A percentile compares a stretch with the other conserved stretches of the same genome.
phyloP scores from a whole-genome alignment of 768 basidiomycete genomes.

The Macrocybe gigantea region DNA sequence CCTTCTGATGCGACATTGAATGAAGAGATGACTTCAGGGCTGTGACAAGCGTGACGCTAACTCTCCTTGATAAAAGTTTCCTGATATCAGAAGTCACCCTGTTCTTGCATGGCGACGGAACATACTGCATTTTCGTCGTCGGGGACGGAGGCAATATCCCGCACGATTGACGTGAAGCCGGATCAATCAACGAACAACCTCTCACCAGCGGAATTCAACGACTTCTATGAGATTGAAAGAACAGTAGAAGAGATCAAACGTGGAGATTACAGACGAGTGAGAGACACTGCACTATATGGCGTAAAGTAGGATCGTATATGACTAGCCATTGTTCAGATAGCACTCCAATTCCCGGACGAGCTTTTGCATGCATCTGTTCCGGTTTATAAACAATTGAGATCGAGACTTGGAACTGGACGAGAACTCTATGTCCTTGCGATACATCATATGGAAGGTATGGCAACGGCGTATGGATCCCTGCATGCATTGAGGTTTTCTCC shows the following conservation, averaged over 20 bases:
- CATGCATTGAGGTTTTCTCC: constrained; percentile 6
- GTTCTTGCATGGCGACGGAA: constrained; percentile 13
- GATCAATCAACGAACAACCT: constrained; percentile 28
- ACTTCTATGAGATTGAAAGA: constrained; percentile 71
- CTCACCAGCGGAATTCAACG: constrained; percentile 39
- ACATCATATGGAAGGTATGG: constrained; percentile 93
- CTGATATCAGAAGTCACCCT: too few species aligned
- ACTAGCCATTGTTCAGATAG: constrained; percentile 43
- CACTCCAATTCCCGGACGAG: constrained; percentile 95
- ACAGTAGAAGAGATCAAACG: constrained; percentile 56
- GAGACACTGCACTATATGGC: constrained; percentile 11
- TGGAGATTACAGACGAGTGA: constrained; percentile 67
- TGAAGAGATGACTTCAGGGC: too few species aligned
- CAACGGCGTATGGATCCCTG: constrained; percentile 9
- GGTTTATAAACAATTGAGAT: constrained; percentile 66
- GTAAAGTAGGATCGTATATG: neutral
- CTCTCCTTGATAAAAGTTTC: too few species aligned
- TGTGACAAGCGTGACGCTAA: too few species aligned
- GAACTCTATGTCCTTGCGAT: constrained; percentile 63
- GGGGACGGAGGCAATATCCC: constrained; percentile 59
- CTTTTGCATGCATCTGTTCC: constrained; percentile 82
- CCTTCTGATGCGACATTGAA: constrained; percentile 38
- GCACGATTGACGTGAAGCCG: constrained; percentile 41
- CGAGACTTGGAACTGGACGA: constrained; percentile 14
- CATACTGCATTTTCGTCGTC: constrained; percentile 44